Percentiles rank a stretch among this genome's conserved stretches.
Evolutionary conservation across 139 green algal species (phyloP).

Genomic region (Haematococcus lacustris): DNA sequence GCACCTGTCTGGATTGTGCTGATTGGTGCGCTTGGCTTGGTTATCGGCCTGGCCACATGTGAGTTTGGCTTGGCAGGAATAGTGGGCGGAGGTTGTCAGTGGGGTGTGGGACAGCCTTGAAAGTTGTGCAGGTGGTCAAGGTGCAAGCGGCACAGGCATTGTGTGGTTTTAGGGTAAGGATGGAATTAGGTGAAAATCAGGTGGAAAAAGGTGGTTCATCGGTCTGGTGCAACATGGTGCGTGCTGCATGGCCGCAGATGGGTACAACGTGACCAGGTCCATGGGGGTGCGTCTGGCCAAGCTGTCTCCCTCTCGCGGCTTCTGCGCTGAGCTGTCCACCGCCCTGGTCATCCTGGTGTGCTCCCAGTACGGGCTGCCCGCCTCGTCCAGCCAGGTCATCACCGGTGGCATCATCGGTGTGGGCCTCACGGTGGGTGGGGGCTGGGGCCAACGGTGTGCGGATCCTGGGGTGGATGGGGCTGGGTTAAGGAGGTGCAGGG

Average conservation of each 20-base stretch:
- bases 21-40: slow-evolving; percentile 33
- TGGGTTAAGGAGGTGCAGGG: too few relatives aligned
- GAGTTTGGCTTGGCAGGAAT: slow-evolving; percentile 34
- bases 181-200: slow-evolving; percentile 6
- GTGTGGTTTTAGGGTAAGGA: background rate
- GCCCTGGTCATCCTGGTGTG: slow-evolving; percentile 44
- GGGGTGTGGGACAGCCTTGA: background rate
- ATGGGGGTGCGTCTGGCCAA: slow-evolving; percentile 58
- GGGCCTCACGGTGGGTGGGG: too few relatives aligned
- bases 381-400: too few relatives aligned
- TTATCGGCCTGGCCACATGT: slow-evolving; percentile 46
- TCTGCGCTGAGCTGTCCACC: slow-evolving; percentile 51
- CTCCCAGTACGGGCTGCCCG: too few relatives aligned
- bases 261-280: slow-evolving; percentile 49
- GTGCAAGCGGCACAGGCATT: too few relatives aligned
- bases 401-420: too few relatives aligned
- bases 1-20: slow-evolving; percentile 42
- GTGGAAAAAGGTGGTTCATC: background rate
- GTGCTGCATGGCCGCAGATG: background rate
- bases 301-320: slow-evolving; percentile 52
- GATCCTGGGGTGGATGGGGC: too few relatives aligned
- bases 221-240: too few relatives aligned
- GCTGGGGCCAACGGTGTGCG: too few relatives aligned
- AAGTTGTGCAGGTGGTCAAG: too few relatives aligned
- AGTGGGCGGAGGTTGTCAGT: background rate